These are phyloP conservation scores for Emmonsiellopsis sp. DNA, from an alignment of 2,329 filamentous ascomycete genomes.

Conservation along the genomic window DNA sequence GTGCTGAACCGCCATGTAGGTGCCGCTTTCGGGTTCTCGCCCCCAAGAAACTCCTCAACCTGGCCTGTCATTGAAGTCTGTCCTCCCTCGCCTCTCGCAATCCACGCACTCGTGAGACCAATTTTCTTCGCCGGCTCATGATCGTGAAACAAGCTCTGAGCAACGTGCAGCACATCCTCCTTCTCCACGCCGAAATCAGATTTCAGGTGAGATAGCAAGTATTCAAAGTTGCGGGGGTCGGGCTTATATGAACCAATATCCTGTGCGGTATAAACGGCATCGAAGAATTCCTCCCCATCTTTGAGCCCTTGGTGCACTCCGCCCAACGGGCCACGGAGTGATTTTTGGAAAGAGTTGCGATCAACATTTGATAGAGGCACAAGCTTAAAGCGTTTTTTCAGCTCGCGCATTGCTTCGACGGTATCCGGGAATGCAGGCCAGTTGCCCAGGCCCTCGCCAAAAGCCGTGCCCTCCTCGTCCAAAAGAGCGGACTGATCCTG, in stretches of 20 bases:
- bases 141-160: slow-evolving; percentile 58
- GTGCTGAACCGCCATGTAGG: slow-evolving; percentile 51
- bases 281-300: slow-evolving; percentile 36
- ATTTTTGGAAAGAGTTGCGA: slow-evolving; percentile 39
- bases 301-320: slow-evolving; percentile 27
- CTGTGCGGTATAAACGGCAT: slow-evolving; percentile 59
- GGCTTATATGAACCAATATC: slow-evolving; percentile 67
- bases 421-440: slow-evolving; percentile 53
- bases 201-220: slow-evolving; percentile 48
- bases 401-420: slow-evolving; percentile 40
- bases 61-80: slow-evolving; percentile 33
- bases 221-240: slow-evolving; percentile 52
- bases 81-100: slow-evolving; percentile 41
- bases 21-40: slow-evolving; percentile 13
- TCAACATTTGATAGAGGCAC: slow-evolving; percentile 52
- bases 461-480: slow-evolving; percentile 31
- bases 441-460: slow-evolving; percentile 39
- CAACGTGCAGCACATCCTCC: slow-evolving; percentile 55
- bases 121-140: slow-evolving; percentile 54
- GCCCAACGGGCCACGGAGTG: slow-evolving; percentile 40
- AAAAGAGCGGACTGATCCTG: slow-evolving; percentile 3
- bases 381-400: slow-evolving; percentile 44
- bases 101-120: slow-evolving; percentile 56
- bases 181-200: slow-evolving; percentile 48
- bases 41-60: slow-evolving; percentile 29